Evolutionary conservation across 108 stramenopile species (phyloP).

Genomic region (Epipyxis sp.): DNA sequence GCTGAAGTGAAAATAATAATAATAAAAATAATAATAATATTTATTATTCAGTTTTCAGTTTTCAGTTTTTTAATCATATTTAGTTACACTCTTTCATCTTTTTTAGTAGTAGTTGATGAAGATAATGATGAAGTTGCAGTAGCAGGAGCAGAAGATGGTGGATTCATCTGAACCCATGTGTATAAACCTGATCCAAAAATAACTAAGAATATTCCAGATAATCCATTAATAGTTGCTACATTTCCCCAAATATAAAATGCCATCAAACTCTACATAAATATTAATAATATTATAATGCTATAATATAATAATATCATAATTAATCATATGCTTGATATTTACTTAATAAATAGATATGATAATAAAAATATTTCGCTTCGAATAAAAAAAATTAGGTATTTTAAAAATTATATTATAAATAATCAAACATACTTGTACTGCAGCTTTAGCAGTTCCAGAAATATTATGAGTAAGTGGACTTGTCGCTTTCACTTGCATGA

Average conservation of each 20-base stretch:
- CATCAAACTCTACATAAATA: conserved; percentile 72
- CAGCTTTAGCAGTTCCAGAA: conserved; percentile 89
- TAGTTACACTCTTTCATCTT: neutral
- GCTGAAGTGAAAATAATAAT: too few relatives aligned
- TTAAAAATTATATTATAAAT: too few relatives aligned
- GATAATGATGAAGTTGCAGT: neutral
- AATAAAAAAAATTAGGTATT: neutral
- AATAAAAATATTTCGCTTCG: neutral
- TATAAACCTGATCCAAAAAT: conserved; percentile 74
- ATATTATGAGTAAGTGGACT: conserved; percentile 91
- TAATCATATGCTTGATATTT: neutral
- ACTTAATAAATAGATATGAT: neutral
- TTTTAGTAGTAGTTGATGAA: neutral
- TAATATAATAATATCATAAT: conserved; percentile 39
- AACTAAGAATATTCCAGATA: conserved; percentile 74
- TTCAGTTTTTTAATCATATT: too few relatives aligned
- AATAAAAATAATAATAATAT: too few relatives aligned
- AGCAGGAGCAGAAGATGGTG: neutral
- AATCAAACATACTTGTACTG: conserved; percentile 19
- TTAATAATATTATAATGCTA: too few relatives aligned
- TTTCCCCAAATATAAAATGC: conserved; percentile 92
- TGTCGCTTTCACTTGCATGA: conserved; percentile 89
- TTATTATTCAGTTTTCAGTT: too few relatives aligned
- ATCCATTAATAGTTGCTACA: conserved; percentile 68
- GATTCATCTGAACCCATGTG: conserved; percentile 60